phyloP scores from a whole-genome alignment of 2,329 filamentous ascomycete species.

The Raffaelea deltoideospora region DNA sequence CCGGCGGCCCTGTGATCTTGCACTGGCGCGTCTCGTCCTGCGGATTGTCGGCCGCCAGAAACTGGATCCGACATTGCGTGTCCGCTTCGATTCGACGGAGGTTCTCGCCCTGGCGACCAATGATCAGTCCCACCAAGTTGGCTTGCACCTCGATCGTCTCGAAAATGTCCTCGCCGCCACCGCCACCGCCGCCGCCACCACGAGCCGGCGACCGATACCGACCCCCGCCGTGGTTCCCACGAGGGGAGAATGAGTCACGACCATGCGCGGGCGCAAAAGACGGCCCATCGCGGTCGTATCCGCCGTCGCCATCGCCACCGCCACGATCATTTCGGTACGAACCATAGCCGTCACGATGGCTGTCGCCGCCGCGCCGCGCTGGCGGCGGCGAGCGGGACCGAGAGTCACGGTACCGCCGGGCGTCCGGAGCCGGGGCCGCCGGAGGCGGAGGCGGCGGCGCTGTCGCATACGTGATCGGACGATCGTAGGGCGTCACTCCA shows the following conservation, averaged over 20 bases:
- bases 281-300: slow-evolving; percentile 14
- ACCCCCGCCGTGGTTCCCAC: slow-evolving; percentile 26
- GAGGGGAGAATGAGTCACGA: slow-evolving; percentile 45
- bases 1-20: slow-evolving; percentile 63
- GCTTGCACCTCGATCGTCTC: slow-evolving; percentile 82
- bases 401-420: slow-evolving; percentile 46
- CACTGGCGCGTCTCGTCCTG: slow-evolving; percentile 65
- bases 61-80: slow-evolving; percentile 73
- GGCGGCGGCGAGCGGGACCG: slow-evolving; percentile 57
- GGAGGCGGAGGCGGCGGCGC: slow-evolving; percentile 13
- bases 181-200: slow-evolving; percentile 7
- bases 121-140: slow-evolving; percentile 75
- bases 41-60: slow-evolving; percentile 60
- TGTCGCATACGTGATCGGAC: slow-evolving; percentile 31
- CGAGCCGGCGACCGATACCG: slow-evolving; percentile 2
- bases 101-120: slow-evolving; percentile 82
- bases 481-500: slow-evolving; percentile 50
- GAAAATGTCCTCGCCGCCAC: slow-evolving; percentile 43
- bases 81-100: slow-evolving; percentile 72
- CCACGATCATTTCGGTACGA: slow-evolving; percentile 41
- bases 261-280: slow-evolving; percentile 14
- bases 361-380: slow-evolving; percentile 50
- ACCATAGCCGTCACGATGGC: slow-evolving; percentile 25
- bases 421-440: slow-evolving; percentile 9
- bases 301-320: slow-evolving; percentile 39